A percentile compares a stretch with the other conserved stretches of the same genome.
These are phyloP conservation scores for Beauveria pseudobassiana DNA, from an alignment of 2,329 filamentous ascomycete species.

Conservation along the genomic window DNA sequence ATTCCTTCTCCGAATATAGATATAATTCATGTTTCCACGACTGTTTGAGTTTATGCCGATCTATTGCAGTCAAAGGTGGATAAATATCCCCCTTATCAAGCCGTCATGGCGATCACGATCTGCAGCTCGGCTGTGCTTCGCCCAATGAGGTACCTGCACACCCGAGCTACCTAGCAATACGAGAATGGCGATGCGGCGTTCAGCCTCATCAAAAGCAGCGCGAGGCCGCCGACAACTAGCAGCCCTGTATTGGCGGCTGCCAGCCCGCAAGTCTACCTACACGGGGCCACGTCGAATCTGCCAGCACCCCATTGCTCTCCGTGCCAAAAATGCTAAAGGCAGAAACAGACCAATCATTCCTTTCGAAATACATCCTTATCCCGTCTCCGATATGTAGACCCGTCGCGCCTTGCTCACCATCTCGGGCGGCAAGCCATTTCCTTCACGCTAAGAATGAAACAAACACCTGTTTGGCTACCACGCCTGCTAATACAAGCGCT, in stretches of 20 bases:
- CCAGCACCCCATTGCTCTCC: no score
- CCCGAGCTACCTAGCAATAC: not conserved
- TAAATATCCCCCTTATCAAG: not conserved
- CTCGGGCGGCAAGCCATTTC: not conserved
- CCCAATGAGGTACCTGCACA: not conserved
- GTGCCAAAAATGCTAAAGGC: no score
- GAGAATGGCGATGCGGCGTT: not conserved
- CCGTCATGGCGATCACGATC: not conserved
- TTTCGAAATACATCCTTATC: no score
- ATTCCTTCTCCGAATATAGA: not conserved
- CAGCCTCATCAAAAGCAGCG: not conserved
- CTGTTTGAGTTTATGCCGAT: not conserved
- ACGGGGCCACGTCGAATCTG: no score
- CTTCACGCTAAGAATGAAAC: not conserved
- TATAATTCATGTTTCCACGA: not conserved
- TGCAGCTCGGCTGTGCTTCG: not conserved
- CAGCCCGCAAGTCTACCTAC: no score
- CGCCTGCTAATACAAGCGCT: not conserved
- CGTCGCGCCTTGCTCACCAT: not conserved
- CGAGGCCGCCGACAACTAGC: conserved; percentile 1
- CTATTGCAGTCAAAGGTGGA: not conserved
- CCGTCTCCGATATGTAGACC: no score
- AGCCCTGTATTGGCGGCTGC: no score
- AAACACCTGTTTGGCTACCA: not conserved
- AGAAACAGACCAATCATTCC: no score